Evolutionary conservation across 106 monocot species (phyloP).

Genomic region (Acanthochlamys bracteata): DNA sequence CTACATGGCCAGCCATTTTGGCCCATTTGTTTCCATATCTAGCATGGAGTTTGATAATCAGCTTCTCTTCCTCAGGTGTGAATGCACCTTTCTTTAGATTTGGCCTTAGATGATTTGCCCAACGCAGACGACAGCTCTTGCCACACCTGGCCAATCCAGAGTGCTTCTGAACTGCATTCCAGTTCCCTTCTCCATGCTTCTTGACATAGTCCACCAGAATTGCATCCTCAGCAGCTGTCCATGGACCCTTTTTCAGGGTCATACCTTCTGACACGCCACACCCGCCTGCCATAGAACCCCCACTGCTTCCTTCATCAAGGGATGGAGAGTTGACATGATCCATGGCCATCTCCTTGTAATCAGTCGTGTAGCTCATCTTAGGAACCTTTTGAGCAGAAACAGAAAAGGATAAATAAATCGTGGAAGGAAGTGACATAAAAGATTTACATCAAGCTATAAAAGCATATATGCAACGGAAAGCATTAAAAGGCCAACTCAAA

Average conservation of each 20-base stretch:
- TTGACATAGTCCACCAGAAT: constrained; percentile 57
- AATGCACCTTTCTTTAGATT: constrained; percentile 65
- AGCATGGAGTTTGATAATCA: constrained; percentile 50
- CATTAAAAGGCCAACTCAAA: too few relatives aligned
- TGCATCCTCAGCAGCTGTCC: constrained; percentile 71
- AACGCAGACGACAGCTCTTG: constrained; percentile 74
- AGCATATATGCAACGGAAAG: too few relatives aligned
- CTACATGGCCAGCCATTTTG: constrained; percentile 60
- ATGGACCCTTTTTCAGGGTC: constrained; percentile 69
- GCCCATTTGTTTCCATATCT: constrained; percentile 79
- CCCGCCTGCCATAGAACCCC: constrained; percentile 19
- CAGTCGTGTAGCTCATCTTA: constrained; percentile 14
- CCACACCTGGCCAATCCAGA: constrained; percentile 59
- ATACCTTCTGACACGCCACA: neutral
- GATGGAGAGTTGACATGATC: constrained; percentile 22
- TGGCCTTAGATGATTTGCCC: constrained; percentile 80
- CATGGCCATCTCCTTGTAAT: constrained; percentile 8
- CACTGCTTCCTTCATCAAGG: constrained; percentile 23
- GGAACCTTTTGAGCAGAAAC: constrained; percentile 4
- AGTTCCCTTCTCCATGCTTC: constrained; percentile 73
- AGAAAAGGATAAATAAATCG: neutral
- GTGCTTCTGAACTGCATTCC: constrained; percentile 70
- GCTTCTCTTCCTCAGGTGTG: constrained; percentile 41
- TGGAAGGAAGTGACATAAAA: too few relatives aligned
- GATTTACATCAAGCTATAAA: too few relatives aligned